Evolutionary conservation across 2,329 filamentous ascomycete species (phyloP).

Genomic region (Ceratocystis lukuohia): DNA sequence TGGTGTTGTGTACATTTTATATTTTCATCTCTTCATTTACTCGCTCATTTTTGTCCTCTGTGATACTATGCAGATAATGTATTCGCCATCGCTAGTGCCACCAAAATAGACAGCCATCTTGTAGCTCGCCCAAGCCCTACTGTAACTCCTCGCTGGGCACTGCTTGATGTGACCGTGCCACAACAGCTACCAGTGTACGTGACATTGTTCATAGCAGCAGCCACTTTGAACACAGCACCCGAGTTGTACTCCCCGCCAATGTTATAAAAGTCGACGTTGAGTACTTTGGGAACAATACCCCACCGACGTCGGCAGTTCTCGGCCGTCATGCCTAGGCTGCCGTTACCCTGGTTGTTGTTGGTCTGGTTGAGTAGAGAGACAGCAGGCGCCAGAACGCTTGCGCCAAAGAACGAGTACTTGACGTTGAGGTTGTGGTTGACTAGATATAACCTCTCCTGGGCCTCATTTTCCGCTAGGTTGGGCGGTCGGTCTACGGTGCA

Average conservation of each 20-base stretch:
- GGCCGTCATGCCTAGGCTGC: slow-evolving; percentile 52
- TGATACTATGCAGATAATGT: neutral
- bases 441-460: slow-evolving; percentile 57
- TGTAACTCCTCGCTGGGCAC: slow-evolving; percentile 14
- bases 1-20: too few species aligned
- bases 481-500: slow-evolving; percentile 70
- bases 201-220: slow-evolving; percentile 56
- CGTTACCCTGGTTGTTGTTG: slow-evolving; percentile 51
- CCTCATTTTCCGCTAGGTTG: slow-evolving; percentile 42
- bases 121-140: neutral
- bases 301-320: slow-evolving; percentile 49
- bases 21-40: too few species aligned
- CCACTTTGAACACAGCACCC: slow-evolving; percentile 66
- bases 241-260: slow-evolving; percentile 36
- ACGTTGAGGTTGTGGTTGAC: slow-evolving; percentile 87
- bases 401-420: slow-evolving; percentile 53
- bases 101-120: neutral
- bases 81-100: neutral
- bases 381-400: slow-evolving; percentile 56
- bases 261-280: slow-evolving; percentile 81
- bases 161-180: slow-evolving; percentile 29
- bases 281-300: slow-evolving; percentile 58
- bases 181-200: slow-evolving; percentile 51
- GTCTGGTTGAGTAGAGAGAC: slow-evolving; percentile 56
- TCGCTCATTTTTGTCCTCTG: too few species aligned